Percentiles rank a stretch among this genome's conserved stretches.
Conservation (phyloP, 2,329 filamentous ascomycete genomes). For the Aureobasidium sp. region DNA sequence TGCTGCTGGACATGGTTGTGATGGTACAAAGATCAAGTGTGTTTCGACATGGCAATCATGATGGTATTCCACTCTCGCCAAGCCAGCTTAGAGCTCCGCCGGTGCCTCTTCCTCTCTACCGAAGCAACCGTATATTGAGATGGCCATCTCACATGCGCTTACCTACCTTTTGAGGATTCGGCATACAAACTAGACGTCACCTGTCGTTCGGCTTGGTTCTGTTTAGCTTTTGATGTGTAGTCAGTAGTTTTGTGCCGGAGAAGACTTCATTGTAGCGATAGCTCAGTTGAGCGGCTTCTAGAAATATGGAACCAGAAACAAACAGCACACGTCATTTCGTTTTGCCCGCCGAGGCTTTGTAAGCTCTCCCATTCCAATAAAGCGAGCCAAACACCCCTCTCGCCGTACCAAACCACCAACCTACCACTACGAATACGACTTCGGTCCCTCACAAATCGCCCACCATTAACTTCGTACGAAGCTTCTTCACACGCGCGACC, state of each 20-base stretch:
- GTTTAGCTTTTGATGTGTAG: neutral
- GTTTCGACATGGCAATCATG: neutral
- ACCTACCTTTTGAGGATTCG: neutral
- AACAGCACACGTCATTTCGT: neutral
- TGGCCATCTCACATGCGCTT: neutral
- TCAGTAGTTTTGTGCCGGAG: neutral
- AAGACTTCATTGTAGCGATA: neutral
- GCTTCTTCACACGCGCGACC: constrained; percentile 56
- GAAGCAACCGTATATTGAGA: neutral
- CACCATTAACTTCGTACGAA: constrained; percentile 60
- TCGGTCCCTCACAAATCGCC: constrained; percentile 18
- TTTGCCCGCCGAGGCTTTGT: constrained; percentile 6
- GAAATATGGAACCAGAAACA: neutral
- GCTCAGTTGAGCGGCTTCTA: neutral
- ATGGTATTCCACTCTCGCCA: neutral
- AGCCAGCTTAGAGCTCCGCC: neutral
- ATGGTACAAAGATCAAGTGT: neutral
- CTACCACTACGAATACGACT: neutral
- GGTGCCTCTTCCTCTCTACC: neutral
- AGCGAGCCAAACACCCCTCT: neutral
- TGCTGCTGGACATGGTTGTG: constrained; percentile 5
- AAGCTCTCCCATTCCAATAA: constrained; percentile 2
- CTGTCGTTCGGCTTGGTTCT: neutral
- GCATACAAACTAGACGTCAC: neutral
- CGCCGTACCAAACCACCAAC: neutral